phyloP scores from a whole-genome alignment of 164 flowering plant genomes.

The Chloranthus sessilifolius region DNA sequence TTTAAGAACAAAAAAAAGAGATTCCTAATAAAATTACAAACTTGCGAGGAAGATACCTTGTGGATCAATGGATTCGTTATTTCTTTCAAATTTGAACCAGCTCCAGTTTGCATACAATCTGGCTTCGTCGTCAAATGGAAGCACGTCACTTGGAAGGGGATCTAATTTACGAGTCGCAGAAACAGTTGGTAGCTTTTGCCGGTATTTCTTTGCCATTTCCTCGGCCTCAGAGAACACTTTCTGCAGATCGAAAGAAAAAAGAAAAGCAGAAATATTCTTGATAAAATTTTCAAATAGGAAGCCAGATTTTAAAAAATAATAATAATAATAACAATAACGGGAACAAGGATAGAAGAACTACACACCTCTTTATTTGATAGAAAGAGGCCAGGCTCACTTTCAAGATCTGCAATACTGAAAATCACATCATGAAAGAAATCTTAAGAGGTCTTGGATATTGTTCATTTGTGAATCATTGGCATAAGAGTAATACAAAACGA shows the following conservation, averaged over 20 bases:
- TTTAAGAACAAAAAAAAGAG: too few species aligned
- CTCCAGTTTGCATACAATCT: conserved; percentile 68
- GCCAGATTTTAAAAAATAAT: not conserved
- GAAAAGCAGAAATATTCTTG: not conserved
- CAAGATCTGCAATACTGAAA: conserved; percentile 79
- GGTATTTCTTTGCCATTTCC: conserved; percentile 80
- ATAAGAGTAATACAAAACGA: too few species aligned
- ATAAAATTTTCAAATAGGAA: not conserved
- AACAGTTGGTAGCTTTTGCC: conserved; percentile 44
- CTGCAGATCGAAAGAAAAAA: conserved; percentile 27
- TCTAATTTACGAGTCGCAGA: conserved; percentile 27
- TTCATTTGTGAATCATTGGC: too few species aligned
- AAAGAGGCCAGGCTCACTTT: conserved; percentile 91
- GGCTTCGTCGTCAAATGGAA: conserved; percentile 60
- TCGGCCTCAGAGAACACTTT: conserved; percentile 80
- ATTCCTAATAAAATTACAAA: too few species aligned
- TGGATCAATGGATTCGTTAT: conserved; percentile 14
- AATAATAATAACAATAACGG: not conserved
- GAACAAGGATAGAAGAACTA: not conserved
- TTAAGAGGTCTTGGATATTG: too few species aligned
- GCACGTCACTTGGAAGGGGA: conserved; percentile 25
- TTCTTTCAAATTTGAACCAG: conserved; percentile 75
- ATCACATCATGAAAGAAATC: too few species aligned
- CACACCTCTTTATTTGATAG: conserved; percentile 73
- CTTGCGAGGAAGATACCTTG: too few species aligned